These are phyloP conservation scores for Bidens hawaiensis DNA, from an alignment of 140 eudicot species.

Conservation along the genomic window DNA sequence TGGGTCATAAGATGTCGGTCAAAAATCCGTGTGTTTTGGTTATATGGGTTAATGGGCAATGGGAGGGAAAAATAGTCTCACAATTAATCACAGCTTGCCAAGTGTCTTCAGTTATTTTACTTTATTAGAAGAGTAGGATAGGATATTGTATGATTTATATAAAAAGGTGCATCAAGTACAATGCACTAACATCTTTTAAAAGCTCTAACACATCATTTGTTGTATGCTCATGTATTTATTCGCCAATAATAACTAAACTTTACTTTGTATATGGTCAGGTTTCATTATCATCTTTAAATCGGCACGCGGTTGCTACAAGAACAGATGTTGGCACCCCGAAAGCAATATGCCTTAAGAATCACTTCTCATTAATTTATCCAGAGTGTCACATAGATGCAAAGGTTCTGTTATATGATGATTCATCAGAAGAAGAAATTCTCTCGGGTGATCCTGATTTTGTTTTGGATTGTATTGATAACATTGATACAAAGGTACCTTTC, in stretches of 20 bases:
- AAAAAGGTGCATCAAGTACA: too few species aligned
- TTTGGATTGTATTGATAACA: slow-evolving; percentile 96
- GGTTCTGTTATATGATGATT: slow-evolving; percentile 75
- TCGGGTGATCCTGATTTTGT: slow-evolving; percentile 94
- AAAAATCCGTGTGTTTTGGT: too few species aligned
- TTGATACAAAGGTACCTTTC: slow-evolving; percentile 83
- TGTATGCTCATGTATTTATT: neutral
- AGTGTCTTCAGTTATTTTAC: too few species aligned
- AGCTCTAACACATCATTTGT: neutral
- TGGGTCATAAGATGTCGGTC: too few species aligned
- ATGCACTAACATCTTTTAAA: too few species aligned
- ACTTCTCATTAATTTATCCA: slow-evolving; percentile 74
- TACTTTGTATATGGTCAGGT: slow-evolving; percentile 44
- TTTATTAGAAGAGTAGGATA: too few species aligned
- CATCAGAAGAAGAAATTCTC: slow-evolving; percentile 90
- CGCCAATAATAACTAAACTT: slow-evolving; percentile 9
- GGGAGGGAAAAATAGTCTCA: too few species aligned
- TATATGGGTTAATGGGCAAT: too few species aligned
- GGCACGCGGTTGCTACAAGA: slow-evolving; percentile 98
- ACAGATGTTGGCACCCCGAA: slow-evolving; percentile 96
- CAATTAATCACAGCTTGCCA: too few species aligned
- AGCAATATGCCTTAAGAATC: slow-evolving; percentile 93
- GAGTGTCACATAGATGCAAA: slow-evolving; percentile 89
- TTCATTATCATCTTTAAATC: slow-evolving; percentile 92
- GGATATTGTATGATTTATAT: too few species aligned